Conservation (phyloP, 306 rosid genomes). For the Dryas drummondii region DNA sequence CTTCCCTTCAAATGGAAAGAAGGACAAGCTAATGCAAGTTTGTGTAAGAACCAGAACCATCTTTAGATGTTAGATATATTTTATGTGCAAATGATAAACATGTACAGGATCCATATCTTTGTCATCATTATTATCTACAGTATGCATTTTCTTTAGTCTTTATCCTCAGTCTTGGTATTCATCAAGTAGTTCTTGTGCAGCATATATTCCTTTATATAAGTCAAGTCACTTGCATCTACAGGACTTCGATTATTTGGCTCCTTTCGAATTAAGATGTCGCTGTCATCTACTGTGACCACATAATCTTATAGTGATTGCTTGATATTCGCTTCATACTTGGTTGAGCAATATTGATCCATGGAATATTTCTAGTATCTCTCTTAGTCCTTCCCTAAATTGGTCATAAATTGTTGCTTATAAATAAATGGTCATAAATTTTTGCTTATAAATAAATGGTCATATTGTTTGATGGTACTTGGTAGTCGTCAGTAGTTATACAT, state of each 20-base stretch:
- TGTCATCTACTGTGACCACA: not conserved
- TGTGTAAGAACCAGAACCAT: conserved; percentile 50
- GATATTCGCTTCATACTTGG: not conserved
- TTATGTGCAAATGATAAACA: not conserved
- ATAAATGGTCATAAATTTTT: too few species aligned
- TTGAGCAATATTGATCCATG: not conserved
- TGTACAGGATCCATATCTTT: not conserved
- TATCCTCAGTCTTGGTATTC: not conserved
- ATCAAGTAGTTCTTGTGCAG: not conserved
- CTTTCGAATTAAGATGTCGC: not conserved
- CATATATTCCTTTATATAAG: not conserved
- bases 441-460: not conserved
- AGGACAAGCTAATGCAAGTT: conserved; percentile 45
- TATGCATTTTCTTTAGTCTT: conserved; percentile 10
- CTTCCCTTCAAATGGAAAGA: conserved; percentile 74
- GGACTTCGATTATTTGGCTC: not conserved
- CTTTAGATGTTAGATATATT: conserved; percentile 3
- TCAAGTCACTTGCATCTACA: not conserved
- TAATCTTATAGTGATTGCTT: not conserved
- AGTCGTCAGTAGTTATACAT: not conserved
- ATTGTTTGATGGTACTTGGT: not conserved
- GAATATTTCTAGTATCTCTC: conserved; percentile 2
- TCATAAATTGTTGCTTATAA: not conserved
- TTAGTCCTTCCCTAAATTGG: not conserved
- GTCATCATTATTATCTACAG: not conserved